Base-by-base conservation (phyloP, 169 alveolate genomes). In the Cryptosporidium felis region DNA sequence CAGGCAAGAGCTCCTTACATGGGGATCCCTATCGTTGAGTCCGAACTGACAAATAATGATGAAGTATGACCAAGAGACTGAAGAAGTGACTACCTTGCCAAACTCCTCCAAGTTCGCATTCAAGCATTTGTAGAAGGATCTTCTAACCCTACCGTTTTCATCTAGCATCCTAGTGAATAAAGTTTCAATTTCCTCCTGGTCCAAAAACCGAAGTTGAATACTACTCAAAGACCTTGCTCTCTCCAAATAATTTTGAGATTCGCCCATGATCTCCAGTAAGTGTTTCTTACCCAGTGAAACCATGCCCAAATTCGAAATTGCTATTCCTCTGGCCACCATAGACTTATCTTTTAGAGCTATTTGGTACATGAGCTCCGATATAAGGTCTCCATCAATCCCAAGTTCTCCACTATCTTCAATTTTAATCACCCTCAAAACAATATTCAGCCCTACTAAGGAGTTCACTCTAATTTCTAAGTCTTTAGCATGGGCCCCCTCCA, bases 41-140 rank as follows among this genome's bases (percentile, higher is more conserved):
- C 85, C 85, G 40, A 74, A 74, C 1, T 74, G 85, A 16, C 65
- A 53, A 53, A 74, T 30, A 26, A 74, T 34, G 9, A 74, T 23
- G 21, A 74, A 26, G 12, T 74, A 67, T 10, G 85, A 58, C 85
- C 85, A 74, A 6, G 49, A 53, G 23, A 74, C 38, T 5, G n/a
- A 14, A 36, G 38, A 16, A 6, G 49, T 16, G 8, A 53, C 28
- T 42, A 74, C 6, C 30, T 74, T 74, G 18, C 34, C 46, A 36
- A 74, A 53, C 14, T 38, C 18, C 6, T 38, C 44, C 23, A 40
- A 10, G 46, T 74, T 74, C 9, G 18, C 56, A 8, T 10, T 30
- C 41, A 74, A 74, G 12, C 0, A 5, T 21, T 58, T 74, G 16
- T 53, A 74, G 23, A 74, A 74, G 18, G 53, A 14, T 41, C 42